Evolutionary conservation across 306 rosid species (phyloP), one percentile per base, ranked within the genome.

Genomic region (Rosa persica): DNA sequence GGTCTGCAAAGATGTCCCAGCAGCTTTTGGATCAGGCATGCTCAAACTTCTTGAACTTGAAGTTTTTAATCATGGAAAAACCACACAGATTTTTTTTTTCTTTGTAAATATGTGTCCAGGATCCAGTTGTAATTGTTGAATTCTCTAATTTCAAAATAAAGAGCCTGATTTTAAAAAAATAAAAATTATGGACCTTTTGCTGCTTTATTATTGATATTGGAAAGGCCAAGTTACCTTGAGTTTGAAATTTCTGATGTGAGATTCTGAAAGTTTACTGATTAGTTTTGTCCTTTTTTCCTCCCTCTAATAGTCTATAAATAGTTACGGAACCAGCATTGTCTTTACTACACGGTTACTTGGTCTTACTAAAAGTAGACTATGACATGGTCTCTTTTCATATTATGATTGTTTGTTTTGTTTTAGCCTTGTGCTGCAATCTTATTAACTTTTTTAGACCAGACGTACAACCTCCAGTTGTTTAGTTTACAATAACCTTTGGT

Each of bases 21-120:
- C 92, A 91, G 80, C 96, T 95, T 84, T 83, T 95, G 83, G 78
- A 91, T 86, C 97, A 95, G 98, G 98, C 85, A 88, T 79, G 65
- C 85, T 76, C 74, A 86, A 77, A 25, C 70, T 74, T 40, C 69
- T 20, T 43, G 44, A 74, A 78, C 62, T 60, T 51, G 23, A 72
- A 57, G 46, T 65, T 39, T 38, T 30, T 54, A n/a, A 72, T 65
- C 43, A 54, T 46, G 17, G 44, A 58, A 47, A 40, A 52, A 19
- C 70, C 66, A 61, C 12, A 49, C 22, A 60, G n/a, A 4, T 51
- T 25, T 52, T 4, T 74, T 12, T 30, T 43, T 10, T 30, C 64
- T 40, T 74, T 40, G 15, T 52, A 42, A 11, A 27, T 30, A 30
- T 80, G 23, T 62, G 67, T 51, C 73, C 49, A 25, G 16, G 16